Base-by-base conservation (phyloP, 2,329 filamentous ascomycete genomes). In the Knufia fluminis region DNA sequence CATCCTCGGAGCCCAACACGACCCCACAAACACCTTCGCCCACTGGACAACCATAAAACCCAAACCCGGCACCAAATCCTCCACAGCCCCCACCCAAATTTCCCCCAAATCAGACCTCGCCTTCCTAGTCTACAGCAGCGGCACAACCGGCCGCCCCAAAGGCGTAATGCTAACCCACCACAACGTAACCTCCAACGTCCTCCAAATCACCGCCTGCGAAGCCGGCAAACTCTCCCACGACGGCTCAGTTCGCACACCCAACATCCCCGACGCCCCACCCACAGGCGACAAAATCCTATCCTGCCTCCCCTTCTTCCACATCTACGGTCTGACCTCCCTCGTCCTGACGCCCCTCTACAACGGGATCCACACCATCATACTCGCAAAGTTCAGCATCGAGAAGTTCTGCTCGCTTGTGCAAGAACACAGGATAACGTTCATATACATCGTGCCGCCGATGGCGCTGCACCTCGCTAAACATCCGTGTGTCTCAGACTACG, bases 61-160 rank as follows among this genome's bases (percentile, higher is more conserved):
- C 56, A 77, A 79, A 17, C 76, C 77, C 1, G 73, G 78, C 2
- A 17, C 46, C 19, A 23, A 16, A 4, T 33, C 47, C 4, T 45
- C 49, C 4, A 71, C 76, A 0, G 76, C 76, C 49, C 71, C 80
- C 3, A 31, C 31, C 16, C 80, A 77, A 58, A 68, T 88, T 46
- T 73, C 85, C 43, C 79, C 86, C 0, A 74, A 76, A 44, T 82
- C 80, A 50, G 88, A 95, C 62, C 65, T 92, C 22, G 84, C 87
- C 0, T 94, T 92, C 61, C 68, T 96, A 50, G 87, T 94, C 0
- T 96, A 94, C 66, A 88, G 83, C 44, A 90, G 84, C 6, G 91
- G 91, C 6, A 97, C 91, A 0, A 96, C 91, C 0, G 91, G 91
- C 1, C 71, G 89, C 45, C 90, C 91, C 0, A 97, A 97, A 67